phyloP scores from a whole-genome alignment of 2,329 filamentous ascomycete species.

The Ophiostoma populinum region DNA sequence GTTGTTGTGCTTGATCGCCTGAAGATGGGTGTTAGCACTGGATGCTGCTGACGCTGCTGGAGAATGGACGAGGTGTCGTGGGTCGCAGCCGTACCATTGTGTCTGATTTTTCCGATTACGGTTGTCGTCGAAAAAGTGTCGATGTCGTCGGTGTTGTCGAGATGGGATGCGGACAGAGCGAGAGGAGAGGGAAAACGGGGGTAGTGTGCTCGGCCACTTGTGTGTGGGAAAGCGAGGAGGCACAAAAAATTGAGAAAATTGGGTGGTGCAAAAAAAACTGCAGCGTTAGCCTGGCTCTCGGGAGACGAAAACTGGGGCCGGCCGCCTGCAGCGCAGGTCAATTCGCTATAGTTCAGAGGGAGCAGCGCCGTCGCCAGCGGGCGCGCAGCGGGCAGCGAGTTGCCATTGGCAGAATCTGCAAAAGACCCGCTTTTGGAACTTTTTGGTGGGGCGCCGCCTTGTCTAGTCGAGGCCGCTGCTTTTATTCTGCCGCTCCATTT shows the following conservation, averaged over 20 bases:
- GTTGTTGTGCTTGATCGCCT: constrained; percentile 99
- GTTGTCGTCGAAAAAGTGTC: constrained; percentile 6
- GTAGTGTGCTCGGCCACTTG: not conserved
- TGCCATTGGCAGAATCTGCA: not conserved
- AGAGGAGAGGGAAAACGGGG: constrained; percentile 4
- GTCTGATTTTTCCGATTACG: constrained; percentile 32
- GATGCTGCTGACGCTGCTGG: constrained; percentile 12
- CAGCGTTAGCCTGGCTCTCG: constrained; percentile 2
- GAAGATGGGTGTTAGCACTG: constrained; percentile 15
- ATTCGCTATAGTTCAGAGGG: too few relatives aligned
- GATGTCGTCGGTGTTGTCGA: not conserved
- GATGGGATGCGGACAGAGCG: constrained; percentile 6
- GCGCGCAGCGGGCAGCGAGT: too few relatives aligned
- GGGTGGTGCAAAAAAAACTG: constrained; percentile 7
- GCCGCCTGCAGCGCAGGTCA: not conserved
- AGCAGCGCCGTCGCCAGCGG: too few relatives aligned
- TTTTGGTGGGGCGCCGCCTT: not conserved
- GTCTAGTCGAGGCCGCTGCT: too few relatives aligned
- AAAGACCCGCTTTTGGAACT: not conserved
- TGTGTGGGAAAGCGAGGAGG: constrained; percentile 2
- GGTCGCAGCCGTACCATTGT: constrained; percentile 29
- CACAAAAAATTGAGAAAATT: constrained; percentile 7
- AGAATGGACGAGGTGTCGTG: not conserved
- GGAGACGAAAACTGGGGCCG: not conserved
- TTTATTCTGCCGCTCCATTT: too few relatives aligned